Conservation (phyloP, 2,329 filamentous ascomycete species). For the Alternaria triticimaculans region DNA sequence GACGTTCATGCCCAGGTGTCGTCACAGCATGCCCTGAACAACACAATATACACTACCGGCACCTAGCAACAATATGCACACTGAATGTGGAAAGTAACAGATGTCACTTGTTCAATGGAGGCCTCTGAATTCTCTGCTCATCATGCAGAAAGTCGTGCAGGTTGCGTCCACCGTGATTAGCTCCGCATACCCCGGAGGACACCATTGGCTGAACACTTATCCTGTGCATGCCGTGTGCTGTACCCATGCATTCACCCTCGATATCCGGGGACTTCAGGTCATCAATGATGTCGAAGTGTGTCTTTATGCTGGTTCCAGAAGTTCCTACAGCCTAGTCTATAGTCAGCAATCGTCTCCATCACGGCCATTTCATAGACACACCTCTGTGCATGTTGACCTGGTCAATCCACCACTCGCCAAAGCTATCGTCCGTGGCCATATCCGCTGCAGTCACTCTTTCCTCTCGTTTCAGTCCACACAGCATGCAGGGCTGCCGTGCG, state of each 20-base stretch:
- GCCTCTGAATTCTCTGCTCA: not conserved
- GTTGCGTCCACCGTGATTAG: not conserved
- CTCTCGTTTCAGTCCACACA: conserved; percentile 88
- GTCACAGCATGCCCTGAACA: not conserved
- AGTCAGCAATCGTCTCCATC: conserved; percentile 38
- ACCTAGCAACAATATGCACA: not conserved
- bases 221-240: conserved; percentile 1
- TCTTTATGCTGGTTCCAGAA: conserved; percentile 85
- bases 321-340: conserved; percentile 69
- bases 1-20: not conserved
- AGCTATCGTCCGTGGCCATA: conserved; percentile 81
- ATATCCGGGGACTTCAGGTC: not conserved
- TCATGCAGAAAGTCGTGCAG: conserved; percentile 2
- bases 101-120: not conserved
- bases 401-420: conserved; percentile 96
- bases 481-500: conserved; percentile 76
- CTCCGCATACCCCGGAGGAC: conserved; percentile 11
- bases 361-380: conserved; percentile 12
- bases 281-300: conserved; percentile 70
- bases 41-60: not conserved
- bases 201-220: conserved; percentile 8
- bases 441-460: conserved; percentile 82
- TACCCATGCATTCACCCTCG: not conserved
- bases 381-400: conserved; percentile 71
- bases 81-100: not conserved